Base-by-base conservation (phyloP, 2,329 filamentous ascomycete genomes). In the Trematosphaeria pertusa region DNA sequence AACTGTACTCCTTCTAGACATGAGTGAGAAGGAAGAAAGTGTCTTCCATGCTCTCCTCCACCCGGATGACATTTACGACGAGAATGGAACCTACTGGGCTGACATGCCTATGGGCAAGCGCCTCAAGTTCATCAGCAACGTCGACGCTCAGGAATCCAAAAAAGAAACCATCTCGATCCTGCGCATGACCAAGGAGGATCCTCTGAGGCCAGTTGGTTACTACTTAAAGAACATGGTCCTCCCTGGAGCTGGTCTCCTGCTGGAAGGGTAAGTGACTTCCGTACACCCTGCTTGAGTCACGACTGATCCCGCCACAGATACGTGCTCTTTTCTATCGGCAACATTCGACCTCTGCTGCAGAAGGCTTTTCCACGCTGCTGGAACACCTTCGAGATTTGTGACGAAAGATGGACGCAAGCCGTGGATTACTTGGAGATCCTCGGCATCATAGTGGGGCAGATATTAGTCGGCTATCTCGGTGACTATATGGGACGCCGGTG, bases 261-360 rank as follows among this genome's bases (percentile, higher is more conserved):
- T 97, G 20, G 93, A 97, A 81, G 93, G 85, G 54, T 64, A 8
- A 45, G 56, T 44, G 18, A 30, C 10, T 2, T 6, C 22, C 11
- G 26, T 14, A 14, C 8, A 8, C 8, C n/a, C 9, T 5, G 10
- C 11, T 11, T 5, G 4, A 5, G 5, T 37, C 9, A 9, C 15
- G 19, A 15, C 21, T 42, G 12, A 26, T 15, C 24, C 37, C 2
- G 3, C 20, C 2, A n/a, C 48, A 85, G 91, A 62, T 97, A 97
- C 68, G 92, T 97, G 32, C 83, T 97, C 15, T 97, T 97, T 80
- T 97, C 92, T 54, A 97, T 97, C 60, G 93, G 93, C 48, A 97
- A 96, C 73, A 78, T 97, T 56, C 85, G 88, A 66, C 89, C 92
- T 4, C 81, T 97, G 9, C 93, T 96, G 67, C 74, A 84, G 51